These are phyloP conservation scores for Dothiorella sarmentorum DNA, from an alignment of 2,329 filamentous ascomycete genomes.

Conservation along the genomic window DNA sequence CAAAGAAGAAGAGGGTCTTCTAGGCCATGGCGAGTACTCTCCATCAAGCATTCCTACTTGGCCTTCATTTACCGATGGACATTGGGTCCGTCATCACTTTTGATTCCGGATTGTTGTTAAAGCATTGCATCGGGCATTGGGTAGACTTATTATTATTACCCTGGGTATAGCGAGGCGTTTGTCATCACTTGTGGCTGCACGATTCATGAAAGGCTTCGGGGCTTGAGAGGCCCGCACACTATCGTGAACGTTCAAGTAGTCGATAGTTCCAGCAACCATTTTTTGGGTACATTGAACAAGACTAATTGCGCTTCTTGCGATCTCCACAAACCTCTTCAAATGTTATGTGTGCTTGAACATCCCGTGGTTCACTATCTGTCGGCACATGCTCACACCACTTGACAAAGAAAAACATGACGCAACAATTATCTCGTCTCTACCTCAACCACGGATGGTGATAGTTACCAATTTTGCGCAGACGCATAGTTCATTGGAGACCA, in stretches of 20 bases:
- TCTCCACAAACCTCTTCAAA: not conserved
- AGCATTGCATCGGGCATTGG: constrained; percentile 18
- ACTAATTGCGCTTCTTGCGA: constrained; percentile 5
- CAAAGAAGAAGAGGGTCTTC: constrained; percentile 13
- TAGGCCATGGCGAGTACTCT: not conserved
- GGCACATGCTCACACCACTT: too few species aligned
- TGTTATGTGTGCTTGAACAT: not conserved
- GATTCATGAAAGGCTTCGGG: constrained; percentile 15
- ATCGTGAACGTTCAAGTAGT: not conserved
- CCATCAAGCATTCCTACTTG: not conserved
- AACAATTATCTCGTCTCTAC: too few species aligned
- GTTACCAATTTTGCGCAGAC: too few species aligned
- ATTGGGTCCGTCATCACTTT: not conserved
- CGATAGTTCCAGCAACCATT: not conserved
- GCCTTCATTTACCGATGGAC: not conserved
- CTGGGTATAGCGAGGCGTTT: constrained; percentile 18
- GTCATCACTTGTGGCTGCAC: constrained; percentile 12
- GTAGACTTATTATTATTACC: constrained; percentile 18
- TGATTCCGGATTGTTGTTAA: constrained; percentile 1
- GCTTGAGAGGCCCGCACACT: constrained; percentile 4
- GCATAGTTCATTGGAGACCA: too few species aligned
- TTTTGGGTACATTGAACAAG: constrained; percentile 9
- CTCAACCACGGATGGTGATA: too few species aligned
- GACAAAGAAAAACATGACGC: too few species aligned
- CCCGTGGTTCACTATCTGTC: too few species aligned